Base-by-base conservation (phyloP, 441 rosid species). In the Syzygium syzygioides region DNA sequence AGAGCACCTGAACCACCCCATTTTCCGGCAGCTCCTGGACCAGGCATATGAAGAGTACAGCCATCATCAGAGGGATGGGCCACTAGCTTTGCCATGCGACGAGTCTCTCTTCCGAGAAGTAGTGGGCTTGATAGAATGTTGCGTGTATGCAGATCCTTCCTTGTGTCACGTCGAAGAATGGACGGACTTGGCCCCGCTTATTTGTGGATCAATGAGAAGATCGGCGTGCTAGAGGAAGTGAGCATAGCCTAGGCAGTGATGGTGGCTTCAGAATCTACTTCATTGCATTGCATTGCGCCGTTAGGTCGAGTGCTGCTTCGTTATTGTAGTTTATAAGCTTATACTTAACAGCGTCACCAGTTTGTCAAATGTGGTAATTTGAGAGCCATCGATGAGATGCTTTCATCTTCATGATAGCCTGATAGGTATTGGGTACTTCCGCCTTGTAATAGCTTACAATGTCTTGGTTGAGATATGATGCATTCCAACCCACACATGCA, bases 21-120 rank as follows among this genome's bases (percentile, higher is more conserved):
- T 86, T 90, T 86, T 93, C 66, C 79, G 79, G 88, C 91, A 88
- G 79, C 91, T 90, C 91, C 92, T 90, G 19, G 92, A 91, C 86
- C 87, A 86, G 66, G 90, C 89, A 62, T 86, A 84, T 26, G 89
- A 85, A 80, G 92, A 89, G 76, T 53, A 88, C 52, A 80, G 90
- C 87, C 90, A 76, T 48, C 26, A 86, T 48, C 26, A 86, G 79
- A 87, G 79, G 89, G 86, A 80, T 23, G 92, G 93, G 71, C 92
- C 91, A 56, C 68, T 91, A 88, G 90, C 89, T 50, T 91, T 91
- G 90, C 89, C 91, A 32, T 90, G 91, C 45, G 88, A 89, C 15
- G 90, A 90, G 92, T 88, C 87, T 84, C 87, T 88, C 86, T 91
- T 93, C 85, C 87, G 87, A 87, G 91, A 91, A 25, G 91, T 90